A percentile compares a stretch with the other conserved stretches of the same genome.
Evolutionary conservation across 805 yeast species (phyloP).

Genomic region (Lipomyces chichibuensis): DNA sequence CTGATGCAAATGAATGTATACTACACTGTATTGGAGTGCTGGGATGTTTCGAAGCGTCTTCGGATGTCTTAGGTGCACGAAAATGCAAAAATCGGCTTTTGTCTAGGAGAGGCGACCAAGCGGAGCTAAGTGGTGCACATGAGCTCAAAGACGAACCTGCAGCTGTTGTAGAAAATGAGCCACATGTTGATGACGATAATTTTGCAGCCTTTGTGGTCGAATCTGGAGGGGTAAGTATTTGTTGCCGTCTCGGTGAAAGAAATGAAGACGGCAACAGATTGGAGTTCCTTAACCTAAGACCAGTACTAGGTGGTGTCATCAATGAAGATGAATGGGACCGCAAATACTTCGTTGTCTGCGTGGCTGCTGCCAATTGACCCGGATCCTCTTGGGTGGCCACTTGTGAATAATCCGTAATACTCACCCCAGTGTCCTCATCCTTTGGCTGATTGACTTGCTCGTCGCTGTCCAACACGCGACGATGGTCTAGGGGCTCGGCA

Average conservation of each 20-base stretch:
- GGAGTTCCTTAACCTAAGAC: not conserved
- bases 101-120: not conserved
- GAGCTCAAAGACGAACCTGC: not conserved
- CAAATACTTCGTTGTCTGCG: not conserved
- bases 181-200: not conserved
- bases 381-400: not conserved
- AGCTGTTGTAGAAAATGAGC: not conserved
- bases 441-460: not conserved
- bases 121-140: not conserved
- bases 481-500: not conserved
- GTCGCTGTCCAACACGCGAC: not conserved
- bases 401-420: not conserved
- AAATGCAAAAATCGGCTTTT: constrained; percentile 12
- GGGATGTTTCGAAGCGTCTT: not conserved
- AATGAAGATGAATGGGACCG: not conserved
- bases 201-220: not conserved
- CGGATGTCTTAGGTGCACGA: constrained; percentile 7
- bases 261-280: not conserved
- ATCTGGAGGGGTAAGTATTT: not conserved
- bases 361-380: not conserved
- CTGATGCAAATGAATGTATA: not conserved
- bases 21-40: not conserved
- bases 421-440: not conserved
- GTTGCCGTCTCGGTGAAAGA: not conserved
- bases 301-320: not conserved